phyloP scores from a whole-genome alignment of 768 basidiomycete species.

The Mycena albidolilacea region DNA sequence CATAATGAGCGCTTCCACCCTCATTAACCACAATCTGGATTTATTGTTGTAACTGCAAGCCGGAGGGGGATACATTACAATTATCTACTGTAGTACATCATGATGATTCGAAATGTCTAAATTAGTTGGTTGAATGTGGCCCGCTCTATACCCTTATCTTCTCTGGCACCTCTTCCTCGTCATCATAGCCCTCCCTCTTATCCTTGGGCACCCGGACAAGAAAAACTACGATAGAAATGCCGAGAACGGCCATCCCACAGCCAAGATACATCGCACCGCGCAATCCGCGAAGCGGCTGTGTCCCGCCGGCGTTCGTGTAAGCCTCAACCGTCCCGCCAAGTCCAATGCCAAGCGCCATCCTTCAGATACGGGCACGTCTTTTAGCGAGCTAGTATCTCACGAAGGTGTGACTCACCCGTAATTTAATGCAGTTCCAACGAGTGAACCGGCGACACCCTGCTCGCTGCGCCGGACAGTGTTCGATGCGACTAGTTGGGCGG shows the following conservation, averaged over 20 bases:
- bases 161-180: constrained; percentile 5
- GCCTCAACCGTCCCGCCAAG: constrained; percentile 24
- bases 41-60: too few species aligned
- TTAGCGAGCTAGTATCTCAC: background rate
- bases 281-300: constrained; percentile 3
- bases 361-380: background rate
- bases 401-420: constrained; percentile 13
- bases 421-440: constrained; percentile 22
- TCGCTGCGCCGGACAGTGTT: constrained; percentile 17
- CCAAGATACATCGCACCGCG: constrained; percentile 25
- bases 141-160: background rate
- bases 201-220: constrained; percentile 19
- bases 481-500: background rate
- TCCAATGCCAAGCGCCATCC: constrained; percentile 24
- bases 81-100: too few species aligned
- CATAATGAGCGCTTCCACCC: too few species aligned
- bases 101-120: too few species aligned
- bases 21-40: too few species aligned
- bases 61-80: too few species aligned
- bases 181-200: constrained; percentile 21
- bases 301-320: constrained; percentile 11
- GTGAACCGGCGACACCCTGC: constrained; percentile 22
- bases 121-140: too few species aligned
- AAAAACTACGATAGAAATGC: background rate
- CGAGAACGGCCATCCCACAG: constrained; percentile 13